Evolutionary conservation across 768 basidiomycete species (phyloP), one percentile per base, ranked within the genome.

Genomic region (Hydnomerulius pinastri): DNA sequence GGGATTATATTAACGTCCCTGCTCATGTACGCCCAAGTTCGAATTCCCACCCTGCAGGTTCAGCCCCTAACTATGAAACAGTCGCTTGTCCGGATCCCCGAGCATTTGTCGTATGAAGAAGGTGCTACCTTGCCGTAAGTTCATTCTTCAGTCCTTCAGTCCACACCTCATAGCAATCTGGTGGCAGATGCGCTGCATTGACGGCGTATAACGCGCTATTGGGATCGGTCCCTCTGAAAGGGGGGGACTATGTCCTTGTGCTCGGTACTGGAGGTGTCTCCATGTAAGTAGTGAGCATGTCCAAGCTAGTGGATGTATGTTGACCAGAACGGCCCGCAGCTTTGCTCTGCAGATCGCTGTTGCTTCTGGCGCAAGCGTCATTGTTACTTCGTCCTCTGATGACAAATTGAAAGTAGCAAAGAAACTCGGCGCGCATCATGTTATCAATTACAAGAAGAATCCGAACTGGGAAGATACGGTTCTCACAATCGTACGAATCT

Each of bases 311-410:
- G 29, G 9, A 15, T 24, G 33, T n/a, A n/a, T n/a, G n/a, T n/a
- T n/a, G 10, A 21, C 36, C 35, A 23, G 27, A 45, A 33, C n/a
- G 28, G 55, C 62, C 6, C 56, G 55, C 37, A 78, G 81, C 33
- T 84, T 80, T 57, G 84, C 72, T 3, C 67, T 79, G 3, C 82
- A 86, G 64, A 66, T 88, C 38, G 84, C 85, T 3, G 74, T 82
- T 37, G 79, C 81, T 3, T 73, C 80, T 8, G 85, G 85, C 29
- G 85, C 84, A 2, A 77, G 67, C 1, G 83, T 86, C 50, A 85
- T 89, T 55, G 74, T 76, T 20, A 87, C 85, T 0, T 86, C 85
- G 1, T 86, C 83, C 1, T 82, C 82, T 0, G 82, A 86, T 56
- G 73, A 76, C 38, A 89, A 88, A 57, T 71, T 86, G 13, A 71